Evolutionary conservation across 2,329 filamentous ascomycete genomes (phyloP).

Genomic region (Intubia oerlemansii): DNA sequence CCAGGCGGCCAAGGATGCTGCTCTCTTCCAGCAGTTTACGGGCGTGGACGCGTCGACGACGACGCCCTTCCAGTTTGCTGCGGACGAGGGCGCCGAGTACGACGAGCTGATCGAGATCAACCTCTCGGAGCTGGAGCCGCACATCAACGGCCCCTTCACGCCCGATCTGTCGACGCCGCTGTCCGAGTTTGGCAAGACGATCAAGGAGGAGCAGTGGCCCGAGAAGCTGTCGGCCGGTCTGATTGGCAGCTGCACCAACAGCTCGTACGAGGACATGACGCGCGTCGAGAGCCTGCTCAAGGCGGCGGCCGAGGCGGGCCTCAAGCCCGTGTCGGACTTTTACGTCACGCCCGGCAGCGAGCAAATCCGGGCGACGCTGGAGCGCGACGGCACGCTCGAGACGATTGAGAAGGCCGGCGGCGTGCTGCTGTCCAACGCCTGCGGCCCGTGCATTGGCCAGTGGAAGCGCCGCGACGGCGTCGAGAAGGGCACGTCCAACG

Average conservation of each 20-base stretch:
- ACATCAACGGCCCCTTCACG: conserved; percentile 94
- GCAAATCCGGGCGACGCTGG: conserved; percentile 85
- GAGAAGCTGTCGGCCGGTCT: conserved; percentile 77
- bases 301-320: conserved; percentile 71
- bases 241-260: conserved; percentile 97
- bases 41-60: conserved; percentile 15
- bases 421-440: conserved; percentile 82
- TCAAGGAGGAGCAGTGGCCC: conserved; percentile 75
- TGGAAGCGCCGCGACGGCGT: conserved; percentile 85
- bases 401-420: conserved; percentile 78
- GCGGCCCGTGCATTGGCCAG: conserved; percentile 82
- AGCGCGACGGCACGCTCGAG: conserved; percentile 66
- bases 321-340: conserved; percentile 78
- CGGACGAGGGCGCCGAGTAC: conserved; percentile 68
- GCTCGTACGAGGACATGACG: conserved; percentile 97
- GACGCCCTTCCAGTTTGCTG: conserved; percentile 42
- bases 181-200: conserved; percentile 70
- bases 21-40: conserved; percentile 33
- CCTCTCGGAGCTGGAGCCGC: conserved; percentile 73
- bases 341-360: conserved; percentile 94
- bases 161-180: conserved; percentile 86
- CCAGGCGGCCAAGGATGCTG: conserved; percentile 46
- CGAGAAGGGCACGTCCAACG: conserved; percentile 68
- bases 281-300: conserved; percentile 82
- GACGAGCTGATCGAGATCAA: conserved; percentile 84